phyloP scores from a whole-genome alignment of 2,329 filamentous ascomycete genomes.

The Arthrobotrys iridis region DNA sequence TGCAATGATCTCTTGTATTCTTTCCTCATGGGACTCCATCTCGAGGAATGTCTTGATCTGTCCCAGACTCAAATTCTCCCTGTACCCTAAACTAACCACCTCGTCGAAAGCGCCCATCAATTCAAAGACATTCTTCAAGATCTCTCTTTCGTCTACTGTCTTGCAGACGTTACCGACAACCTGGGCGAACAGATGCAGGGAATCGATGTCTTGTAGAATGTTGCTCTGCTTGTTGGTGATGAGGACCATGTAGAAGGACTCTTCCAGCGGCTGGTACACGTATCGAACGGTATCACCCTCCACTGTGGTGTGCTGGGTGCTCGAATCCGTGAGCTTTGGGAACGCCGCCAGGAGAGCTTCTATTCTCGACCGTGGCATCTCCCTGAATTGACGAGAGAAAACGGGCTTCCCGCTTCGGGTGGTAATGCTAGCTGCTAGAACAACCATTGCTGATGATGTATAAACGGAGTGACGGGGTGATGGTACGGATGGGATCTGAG shows the following conservation, averaged over 20 bases:
- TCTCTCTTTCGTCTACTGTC: slow-evolving; percentile 93
- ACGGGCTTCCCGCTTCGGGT: slow-evolving; percentile 98
- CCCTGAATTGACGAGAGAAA: slow-evolving; percentile 95
- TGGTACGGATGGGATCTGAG: slow-evolving; percentile 9
- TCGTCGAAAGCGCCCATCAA: slow-evolving; percentile 96
- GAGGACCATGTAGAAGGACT: slow-evolving; percentile 99
- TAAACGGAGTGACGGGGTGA: neutral
- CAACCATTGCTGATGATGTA: slow-evolving; percentile 69
- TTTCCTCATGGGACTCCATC: slow-evolving; percentile 99
- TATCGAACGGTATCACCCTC: slow-evolving; percentile 99
- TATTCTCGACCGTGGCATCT: slow-evolving; percentile 95
- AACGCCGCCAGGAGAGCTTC: slow-evolving; percentile 97
- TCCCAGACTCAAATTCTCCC: slow-evolving; percentile 93
- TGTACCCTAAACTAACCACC: slow-evolving; percentile 91
- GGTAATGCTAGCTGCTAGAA: slow-evolving; percentile 98
- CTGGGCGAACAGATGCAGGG: slow-evolving; percentile 95
- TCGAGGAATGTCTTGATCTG: slow-evolving; percentile 99
- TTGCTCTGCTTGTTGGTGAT: slow-evolving; percentile 99
- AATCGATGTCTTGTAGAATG: slow-evolving; percentile 98
- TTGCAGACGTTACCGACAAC: slow-evolving; percentile 97
- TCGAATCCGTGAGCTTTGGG: slow-evolving; percentile 94
- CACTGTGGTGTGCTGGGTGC: slow-evolving; percentile 96
- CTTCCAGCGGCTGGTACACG: slow-evolving; percentile 91
- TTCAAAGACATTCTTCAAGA: slow-evolving; percentile 93
- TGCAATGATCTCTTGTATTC: slow-evolving; percentile 97